phyloP scores from a whole-genome alignment of 169 alveolate genomes.

The Eimeria tenella region DNA sequence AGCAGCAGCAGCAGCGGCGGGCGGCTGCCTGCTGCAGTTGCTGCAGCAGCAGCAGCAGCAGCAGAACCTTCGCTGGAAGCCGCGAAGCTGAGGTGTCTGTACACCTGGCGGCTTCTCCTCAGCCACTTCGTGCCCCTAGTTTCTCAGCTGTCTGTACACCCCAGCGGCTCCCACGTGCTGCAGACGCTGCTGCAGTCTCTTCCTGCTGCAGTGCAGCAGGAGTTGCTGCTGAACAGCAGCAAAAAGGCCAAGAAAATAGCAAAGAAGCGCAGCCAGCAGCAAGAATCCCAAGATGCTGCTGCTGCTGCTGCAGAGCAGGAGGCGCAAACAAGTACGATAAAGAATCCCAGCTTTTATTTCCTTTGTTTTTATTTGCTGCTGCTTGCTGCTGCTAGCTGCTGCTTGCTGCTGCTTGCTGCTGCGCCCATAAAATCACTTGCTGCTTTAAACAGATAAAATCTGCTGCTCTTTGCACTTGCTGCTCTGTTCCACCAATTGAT shows the following conservation, averaged over 20 bases:
- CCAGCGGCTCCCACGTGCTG: slow-evolving; percentile 73
- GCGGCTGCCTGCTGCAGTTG: neutral
- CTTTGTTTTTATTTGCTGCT: neutral
- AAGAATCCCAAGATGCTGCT: too few relatives aligned
- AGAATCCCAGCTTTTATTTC: neutral
- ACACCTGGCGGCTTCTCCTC: neutral
- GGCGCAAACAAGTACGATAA: too few relatives aligned
- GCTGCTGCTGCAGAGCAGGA: too few relatives aligned
- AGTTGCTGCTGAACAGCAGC: neutral
- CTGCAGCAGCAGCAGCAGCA: neutral
- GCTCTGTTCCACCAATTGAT: neutral
- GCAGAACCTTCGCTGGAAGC: neutral
- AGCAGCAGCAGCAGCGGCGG: neutral
- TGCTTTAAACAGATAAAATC: too few relatives aligned
- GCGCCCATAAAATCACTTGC: too few relatives aligned
- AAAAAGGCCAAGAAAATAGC: neutral
- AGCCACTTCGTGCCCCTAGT: neutral
- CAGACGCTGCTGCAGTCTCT: slow-evolving; percentile 56
- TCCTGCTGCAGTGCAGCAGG: slow-evolving; percentile 24
- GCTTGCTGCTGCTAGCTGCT: neutral
- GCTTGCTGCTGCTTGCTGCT: too few relatives aligned
- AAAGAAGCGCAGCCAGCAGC: neutral
- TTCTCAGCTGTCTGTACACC: slow-evolving; percentile 35
- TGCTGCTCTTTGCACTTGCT: neutral
- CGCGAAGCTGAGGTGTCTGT: neutral